Base-by-base conservation (phyloP, 2,329 filamentous ascomycete genomes). In the Aspergillus latus region DNA sequence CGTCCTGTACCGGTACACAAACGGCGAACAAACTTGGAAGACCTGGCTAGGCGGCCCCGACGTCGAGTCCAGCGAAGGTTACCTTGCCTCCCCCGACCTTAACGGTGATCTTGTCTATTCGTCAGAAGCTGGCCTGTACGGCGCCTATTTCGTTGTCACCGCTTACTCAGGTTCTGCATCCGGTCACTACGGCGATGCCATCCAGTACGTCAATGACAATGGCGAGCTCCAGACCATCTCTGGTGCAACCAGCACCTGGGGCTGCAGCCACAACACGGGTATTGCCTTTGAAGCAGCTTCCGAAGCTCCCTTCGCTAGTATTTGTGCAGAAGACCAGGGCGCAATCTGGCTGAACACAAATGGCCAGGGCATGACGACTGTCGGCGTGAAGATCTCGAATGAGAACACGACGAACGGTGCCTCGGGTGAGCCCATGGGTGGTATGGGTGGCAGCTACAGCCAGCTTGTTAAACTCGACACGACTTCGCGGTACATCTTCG, bases 21-120 rank as follows among this genome's bases (percentile, higher is more conserved):
- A 75, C 53, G 84, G 82, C 32, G 73, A 76, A 49, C 77, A 85
- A 66, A 77, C 78, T 8, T 87, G 81, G 78, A 82, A 82, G 71
- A 85, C 83, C 2, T 82, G 78, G 62, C 74, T 87, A 2, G 84
- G 82, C 52, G 84, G 84, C 4, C 82, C 83, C 10, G 76, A 73
- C n/a, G 80, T 85, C 15, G 75, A 82, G 54, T 68, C 70, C 8
- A 62, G 71, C 29, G 71, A 76, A 45, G 77, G 81, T 48, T 72
- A 82, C 34, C 69, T 76, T 15, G 79, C 81, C 30, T 77, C 82
- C 1, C 82, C 83, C 0, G 83, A 86, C 59, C 71, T 86, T 62
- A 86, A 86, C 62, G 84, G 84, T 34, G 84, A 86, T 64, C 78
- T 87, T 5, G 84, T 83, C 52, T 87, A 80, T 68, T 85, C 83